Percentiles rank a stretch among this genome's conserved stretches.
These are phyloP conservation scores for Aspergillus pseudotamarii DNA, from an alignment of 2,329 filamentous ascomycete species.

Conservation along the genomic window DNA sequence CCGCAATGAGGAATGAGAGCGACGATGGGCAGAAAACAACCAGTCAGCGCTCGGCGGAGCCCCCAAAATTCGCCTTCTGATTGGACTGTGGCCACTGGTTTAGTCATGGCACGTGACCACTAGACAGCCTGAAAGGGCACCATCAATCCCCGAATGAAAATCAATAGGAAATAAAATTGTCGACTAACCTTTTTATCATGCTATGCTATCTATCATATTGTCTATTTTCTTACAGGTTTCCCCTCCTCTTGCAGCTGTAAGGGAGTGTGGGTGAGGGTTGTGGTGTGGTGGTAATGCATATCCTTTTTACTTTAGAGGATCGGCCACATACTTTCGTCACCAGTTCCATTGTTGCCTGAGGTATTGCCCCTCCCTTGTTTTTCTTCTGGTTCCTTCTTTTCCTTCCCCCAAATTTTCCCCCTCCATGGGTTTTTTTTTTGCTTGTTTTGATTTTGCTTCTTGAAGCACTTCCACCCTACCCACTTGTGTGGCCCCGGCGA, in stretches of 20 bases:
- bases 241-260: neutral
- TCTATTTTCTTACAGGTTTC: neutral
- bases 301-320: neutral
- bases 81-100: conserved; percentile 7
- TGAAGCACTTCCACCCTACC: conserved; percentile 26
- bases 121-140: neutral
- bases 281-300: neutral
- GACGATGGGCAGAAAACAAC: conserved; percentile 11
- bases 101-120: conserved; percentile 12
- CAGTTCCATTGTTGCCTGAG: conserved; percentile 3
- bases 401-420: conserved; percentile 8
- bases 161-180: neutral
- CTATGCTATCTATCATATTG: conserved; percentile 2
- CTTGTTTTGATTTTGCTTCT: conserved; percentile 44
- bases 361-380: conserved; percentile 5
- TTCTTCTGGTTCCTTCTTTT: neutral
- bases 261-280: neutral
- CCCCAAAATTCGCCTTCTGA: conserved; percentile 1
- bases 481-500: conserved; percentile 36
- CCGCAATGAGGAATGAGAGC: conserved; percentile 7
- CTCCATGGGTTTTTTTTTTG: conserved; percentile 28
- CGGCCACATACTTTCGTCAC: conserved; percentile 3
- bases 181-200: neutral
- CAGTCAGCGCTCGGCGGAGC: conserved; percentile 15
- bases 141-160: neutral